Evolutionary conservation across 345 rosid genomes (phyloP).

Genomic region (Laguncularia racemosa): DNA sequence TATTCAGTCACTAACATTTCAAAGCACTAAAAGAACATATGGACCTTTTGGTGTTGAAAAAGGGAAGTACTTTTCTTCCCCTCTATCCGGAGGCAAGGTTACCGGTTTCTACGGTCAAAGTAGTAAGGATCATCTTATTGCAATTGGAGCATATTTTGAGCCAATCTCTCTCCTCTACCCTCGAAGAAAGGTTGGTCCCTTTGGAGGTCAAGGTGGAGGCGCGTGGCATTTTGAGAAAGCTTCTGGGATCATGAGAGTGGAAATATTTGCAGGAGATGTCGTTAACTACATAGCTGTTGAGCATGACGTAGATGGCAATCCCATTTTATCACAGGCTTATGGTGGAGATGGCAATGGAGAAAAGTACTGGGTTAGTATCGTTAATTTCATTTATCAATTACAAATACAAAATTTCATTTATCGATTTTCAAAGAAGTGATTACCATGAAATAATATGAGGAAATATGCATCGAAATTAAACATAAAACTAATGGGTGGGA

Average conservation of each 20-base stretch:
- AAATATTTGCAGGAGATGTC: neutral
- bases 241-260: neutral
- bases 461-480: too few species aligned
- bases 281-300: neutral
- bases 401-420: too few species aligned
- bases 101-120: neutral
- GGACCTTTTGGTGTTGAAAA: conserved; percentile 8
- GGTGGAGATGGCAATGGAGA: neutral
- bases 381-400: too few species aligned
- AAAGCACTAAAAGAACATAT: neutral
- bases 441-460: too few species aligned
- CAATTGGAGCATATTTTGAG: conserved; percentile 5
- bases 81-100: neutral
- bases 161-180: conserved; percentile 3
- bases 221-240: neutral
- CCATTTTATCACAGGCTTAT: neutral
- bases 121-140: neutral
- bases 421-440: too few species aligned
- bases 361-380: neutral
- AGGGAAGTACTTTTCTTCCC: neutral
- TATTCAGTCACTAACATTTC: conserved; percentile 3
- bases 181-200: neutral
- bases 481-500: too few species aligned
- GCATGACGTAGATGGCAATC: neutral
- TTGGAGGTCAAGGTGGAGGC: neutral